A percentile compares a stretch with the other conserved stretches of the same genome.
These are phyloP conservation scores for Penicillium oxalicum DNA, from an alignment of 2,329 filamentous ascomycete species.

Conservation along the genomic window DNA sequence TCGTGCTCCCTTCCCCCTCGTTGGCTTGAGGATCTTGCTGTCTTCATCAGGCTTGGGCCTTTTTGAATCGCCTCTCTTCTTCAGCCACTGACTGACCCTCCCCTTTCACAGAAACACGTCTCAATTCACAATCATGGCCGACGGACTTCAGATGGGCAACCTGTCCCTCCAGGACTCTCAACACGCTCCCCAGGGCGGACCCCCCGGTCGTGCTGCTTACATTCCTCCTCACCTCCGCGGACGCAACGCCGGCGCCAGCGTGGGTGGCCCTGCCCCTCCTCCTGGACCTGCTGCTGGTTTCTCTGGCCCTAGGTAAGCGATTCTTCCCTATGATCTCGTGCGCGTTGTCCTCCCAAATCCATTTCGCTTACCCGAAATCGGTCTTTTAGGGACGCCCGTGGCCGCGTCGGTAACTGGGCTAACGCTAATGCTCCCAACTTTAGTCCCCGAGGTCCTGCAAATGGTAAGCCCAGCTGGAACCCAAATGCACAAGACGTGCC, in stretches of 20 bases:
- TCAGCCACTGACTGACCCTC: conserved; percentile 9
- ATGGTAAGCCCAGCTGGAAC: conserved; percentile 37
- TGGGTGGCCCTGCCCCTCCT: conserved; percentile 35
- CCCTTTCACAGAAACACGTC: conserved; percentile 6
- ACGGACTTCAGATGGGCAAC: conserved; percentile 37
- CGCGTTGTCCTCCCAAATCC: conserved; percentile 3
- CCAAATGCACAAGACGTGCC: conserved; percentile 22
- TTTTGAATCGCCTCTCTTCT: background rate
- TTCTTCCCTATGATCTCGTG: conserved; percentile 6
- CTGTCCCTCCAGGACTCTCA: conserved; percentile 55
- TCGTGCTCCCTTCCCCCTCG: conserved; percentile 6
- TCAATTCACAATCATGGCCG: conserved; percentile 34
- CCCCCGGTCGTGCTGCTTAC: conserved; percentile 55
- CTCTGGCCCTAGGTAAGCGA: conserved; percentile 31
- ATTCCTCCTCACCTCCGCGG: conserved; percentile 60
- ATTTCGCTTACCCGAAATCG: conserved; percentile 13
- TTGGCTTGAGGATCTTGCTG: background rate
- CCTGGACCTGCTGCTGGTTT: conserved; percentile 28
- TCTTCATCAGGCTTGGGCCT: too few relatives aligned
- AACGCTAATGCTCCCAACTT: conserved; percentile 55
- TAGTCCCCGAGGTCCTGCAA: conserved; percentile 41
- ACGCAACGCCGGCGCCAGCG: conserved; percentile 31
- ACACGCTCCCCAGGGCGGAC: conserved; percentile 48
- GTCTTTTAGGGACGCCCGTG: conserved; percentile 25
- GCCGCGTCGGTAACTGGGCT: conserved; percentile 49